phyloP scores from a whole-genome alignment of 2,329 filamentous ascomycete genomes.

The Cytospora leucostoma region DNA sequence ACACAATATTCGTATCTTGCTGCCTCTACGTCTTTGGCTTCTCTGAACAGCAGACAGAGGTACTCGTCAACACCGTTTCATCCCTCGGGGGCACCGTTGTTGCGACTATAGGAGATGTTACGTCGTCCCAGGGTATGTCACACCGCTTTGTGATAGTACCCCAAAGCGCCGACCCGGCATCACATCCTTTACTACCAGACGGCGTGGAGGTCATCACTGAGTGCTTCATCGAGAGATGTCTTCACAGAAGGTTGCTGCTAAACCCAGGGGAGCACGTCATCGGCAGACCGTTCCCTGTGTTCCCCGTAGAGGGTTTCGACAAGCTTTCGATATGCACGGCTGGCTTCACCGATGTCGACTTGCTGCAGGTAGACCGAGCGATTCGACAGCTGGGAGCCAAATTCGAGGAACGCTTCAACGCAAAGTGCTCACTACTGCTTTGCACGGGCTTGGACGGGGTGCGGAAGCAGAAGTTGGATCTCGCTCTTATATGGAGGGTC shows the following conservation, averaged over 20 bases:
- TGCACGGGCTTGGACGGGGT: conserved; percentile 61
- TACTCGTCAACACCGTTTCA: conserved; percentile 49
- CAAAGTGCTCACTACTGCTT: conserved; percentile 74
- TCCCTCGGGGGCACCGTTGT: conserved; percentile 51
- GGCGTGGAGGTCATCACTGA: conserved; percentile 69
- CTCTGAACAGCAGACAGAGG: conserved; percentile 49
- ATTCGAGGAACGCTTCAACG: conserved; percentile 77
- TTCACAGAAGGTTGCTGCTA: conserved; percentile 68
- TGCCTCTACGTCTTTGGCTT: conserved; percentile 65
- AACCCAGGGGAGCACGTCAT: conserved; percentile 70
- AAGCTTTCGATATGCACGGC: conserved; percentile 76
- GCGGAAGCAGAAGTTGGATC: conserved; percentile 74
- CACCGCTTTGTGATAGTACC: conserved; percentile 57
- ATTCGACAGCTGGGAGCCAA: conserved; percentile 75
- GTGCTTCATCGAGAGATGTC: conserved; percentile 89
- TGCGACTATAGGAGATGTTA: conserved; percentile 45
- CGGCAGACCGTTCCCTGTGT: conserved; percentile 72
- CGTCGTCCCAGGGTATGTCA: conserved; percentile 35
- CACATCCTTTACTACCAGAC: conserved; percentile 44
- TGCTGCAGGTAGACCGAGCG: conserved; percentile 79
- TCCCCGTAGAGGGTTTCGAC: conserved; percentile 70
- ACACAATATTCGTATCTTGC: conserved; percentile 55
- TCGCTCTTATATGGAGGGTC: conserved; percentile 73
- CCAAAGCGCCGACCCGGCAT: conserved; percentile 49
- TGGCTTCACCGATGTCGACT: conserved; percentile 79